Conservation (phyloP, 1,284 basidiomycete genomes). For the Heterobasidion parviporum region DNA sequence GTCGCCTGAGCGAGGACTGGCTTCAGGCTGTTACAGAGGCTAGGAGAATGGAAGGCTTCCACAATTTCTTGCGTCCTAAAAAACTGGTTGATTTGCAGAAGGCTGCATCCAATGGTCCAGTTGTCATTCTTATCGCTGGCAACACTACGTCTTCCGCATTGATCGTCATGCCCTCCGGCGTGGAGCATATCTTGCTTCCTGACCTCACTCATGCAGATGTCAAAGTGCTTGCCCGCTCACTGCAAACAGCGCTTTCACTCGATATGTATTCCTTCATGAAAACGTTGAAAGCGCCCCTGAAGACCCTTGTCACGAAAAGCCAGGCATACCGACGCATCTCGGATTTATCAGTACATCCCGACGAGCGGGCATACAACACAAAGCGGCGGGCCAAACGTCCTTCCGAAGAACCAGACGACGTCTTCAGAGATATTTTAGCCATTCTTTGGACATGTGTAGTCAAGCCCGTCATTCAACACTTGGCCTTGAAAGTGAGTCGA, state of each 20-base stretch:
- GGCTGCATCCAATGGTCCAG: neutral
- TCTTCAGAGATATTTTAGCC: neutral
- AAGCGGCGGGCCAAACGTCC: neutral
- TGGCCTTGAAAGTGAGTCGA: neutral
- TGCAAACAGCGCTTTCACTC: neutral
- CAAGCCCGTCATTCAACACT: neutral
- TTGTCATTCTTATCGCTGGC: conserved; percentile 1
- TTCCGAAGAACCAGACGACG: neutral
- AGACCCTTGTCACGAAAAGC: too few relatives aligned
- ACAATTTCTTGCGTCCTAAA: neutral
- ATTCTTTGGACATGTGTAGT: conserved; percentile 1
- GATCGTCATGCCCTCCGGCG: neutral
- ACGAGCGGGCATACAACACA: neutral
- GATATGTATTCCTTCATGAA: neutral
- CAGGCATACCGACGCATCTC: too few relatives aligned
- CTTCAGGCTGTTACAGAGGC: neutral
- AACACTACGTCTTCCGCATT: neutral
- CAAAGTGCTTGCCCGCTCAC: neutral
- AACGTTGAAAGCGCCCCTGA: neutral
- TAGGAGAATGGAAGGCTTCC: conserved; percentile 5
- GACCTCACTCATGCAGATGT: neutral
- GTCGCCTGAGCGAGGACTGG: neutral
- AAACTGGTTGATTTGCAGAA: neutral
- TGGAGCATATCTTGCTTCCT: neutral
- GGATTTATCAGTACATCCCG: neutral